Percentiles rank a stretch among this genome's conserved stretches.
phyloP scores from a whole-genome alignment of 108 stramenopile genomes.

The Fragilaria radians region DNA sequence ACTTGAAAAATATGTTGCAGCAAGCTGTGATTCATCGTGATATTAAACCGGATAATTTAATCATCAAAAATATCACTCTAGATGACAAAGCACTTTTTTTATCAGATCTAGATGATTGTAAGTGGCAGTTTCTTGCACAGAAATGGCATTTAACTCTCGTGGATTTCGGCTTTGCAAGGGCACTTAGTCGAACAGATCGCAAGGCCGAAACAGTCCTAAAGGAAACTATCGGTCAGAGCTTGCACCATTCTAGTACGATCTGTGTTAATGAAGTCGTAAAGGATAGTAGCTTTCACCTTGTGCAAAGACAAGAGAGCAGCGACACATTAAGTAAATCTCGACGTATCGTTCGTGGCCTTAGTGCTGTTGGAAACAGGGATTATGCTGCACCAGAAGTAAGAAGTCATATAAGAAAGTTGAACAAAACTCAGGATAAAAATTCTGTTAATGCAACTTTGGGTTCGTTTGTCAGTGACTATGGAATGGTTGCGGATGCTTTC shows the following conservation, averaged over 20 bases:
- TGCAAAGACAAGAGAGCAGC: background rate
- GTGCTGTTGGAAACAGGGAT: conserved; percentile 43
- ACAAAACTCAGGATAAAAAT: conserved; percentile 1
- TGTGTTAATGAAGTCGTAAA: background rate
- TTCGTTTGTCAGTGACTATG: conserved; percentile 47
- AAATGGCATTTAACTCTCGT: conserved; percentile 57
- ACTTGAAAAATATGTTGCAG: background rate
- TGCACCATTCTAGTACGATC: background rate
- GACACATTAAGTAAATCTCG: background rate
- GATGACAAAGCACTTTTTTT: background rate
- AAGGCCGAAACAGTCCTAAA: conserved; percentile 13
- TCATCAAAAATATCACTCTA: background rate
- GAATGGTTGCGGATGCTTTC: conserved; percentile 69
- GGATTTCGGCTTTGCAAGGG: conserved; percentile 79
- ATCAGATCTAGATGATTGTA: background rate
- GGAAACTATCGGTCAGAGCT: background rate
- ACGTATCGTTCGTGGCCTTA: conserved; percentile 20
- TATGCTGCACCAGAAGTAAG: conserved; percentile 56
- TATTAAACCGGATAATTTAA: conserved; percentile 64
- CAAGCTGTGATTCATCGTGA: conserved; percentile 73
- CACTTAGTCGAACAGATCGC: conserved; percentile 38
- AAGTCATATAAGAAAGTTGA: background rate
- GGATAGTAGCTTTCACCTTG: background rate
- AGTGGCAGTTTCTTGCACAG: conserved; percentile 15
- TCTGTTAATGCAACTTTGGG: conserved; percentile 20